phyloP scores from a whole-genome alignment of 176 grass and related monocot genomes.

The Melocanna baccifera region DNA sequence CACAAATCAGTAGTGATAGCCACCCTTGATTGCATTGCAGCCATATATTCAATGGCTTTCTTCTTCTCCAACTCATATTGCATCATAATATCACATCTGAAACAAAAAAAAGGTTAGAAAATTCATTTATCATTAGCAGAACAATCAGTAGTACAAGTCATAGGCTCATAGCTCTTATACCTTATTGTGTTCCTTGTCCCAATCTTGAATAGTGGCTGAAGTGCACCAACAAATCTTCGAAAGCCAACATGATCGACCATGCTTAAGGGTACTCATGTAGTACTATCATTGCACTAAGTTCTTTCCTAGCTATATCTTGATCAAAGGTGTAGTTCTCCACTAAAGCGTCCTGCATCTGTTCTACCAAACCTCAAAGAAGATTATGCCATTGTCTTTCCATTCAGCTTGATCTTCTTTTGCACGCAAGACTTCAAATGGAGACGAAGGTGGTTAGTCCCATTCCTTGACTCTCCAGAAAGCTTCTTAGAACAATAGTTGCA shows the following conservation, averaged over 20 bases:
- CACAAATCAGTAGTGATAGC: too few relatives aligned
- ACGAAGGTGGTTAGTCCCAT: not conserved
- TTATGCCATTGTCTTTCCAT: not conserved
- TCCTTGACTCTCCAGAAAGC: too few relatives aligned
- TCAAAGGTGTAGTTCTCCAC: not conserved
- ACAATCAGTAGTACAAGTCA: too few relatives aligned
- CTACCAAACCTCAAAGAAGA: not conserved
- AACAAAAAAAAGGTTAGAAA: not conserved
- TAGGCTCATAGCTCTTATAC: too few relatives aligned
- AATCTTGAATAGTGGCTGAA: too few relatives aligned
- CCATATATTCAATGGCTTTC: not conserved
- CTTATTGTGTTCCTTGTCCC: too few relatives aligned
- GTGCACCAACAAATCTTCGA: too few relatives aligned
- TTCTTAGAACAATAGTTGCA: too few relatives aligned
- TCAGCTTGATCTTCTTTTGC: not conserved
- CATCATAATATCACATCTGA: not conserved
- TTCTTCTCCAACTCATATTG: not conserved
- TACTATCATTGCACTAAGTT: too few relatives aligned
- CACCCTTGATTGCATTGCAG: not conserved
- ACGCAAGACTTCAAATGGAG: not conserved
- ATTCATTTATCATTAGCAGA: too few relatives aligned
- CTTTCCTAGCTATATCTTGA: not conserved
- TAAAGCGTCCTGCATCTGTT: not conserved
- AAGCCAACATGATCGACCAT: too few relatives aligned
- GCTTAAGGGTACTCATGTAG: too few relatives aligned